These are phyloP conservation scores for Sugiyamaella floridensis DNA, from an alignment of 805 yeast species.

Conservation along the genomic window DNA sequence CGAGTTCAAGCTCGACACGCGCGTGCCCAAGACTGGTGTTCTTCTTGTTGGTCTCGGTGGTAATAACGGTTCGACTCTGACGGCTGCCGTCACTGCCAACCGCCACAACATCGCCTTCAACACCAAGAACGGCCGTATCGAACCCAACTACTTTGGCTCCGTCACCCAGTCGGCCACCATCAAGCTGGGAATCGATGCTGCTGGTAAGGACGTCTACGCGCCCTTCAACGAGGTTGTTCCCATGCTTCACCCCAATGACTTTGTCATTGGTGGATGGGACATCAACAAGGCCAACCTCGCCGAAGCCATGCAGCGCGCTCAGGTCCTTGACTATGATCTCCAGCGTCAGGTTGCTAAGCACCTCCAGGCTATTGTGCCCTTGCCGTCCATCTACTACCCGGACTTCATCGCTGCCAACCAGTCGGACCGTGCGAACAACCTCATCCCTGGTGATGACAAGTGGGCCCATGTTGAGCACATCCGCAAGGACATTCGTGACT, in stretches of 20 bases:
- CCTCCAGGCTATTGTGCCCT: constrained; percentile 57
- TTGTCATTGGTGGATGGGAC: constrained; percentile 93
- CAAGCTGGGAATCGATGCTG: constrained; percentile 76
- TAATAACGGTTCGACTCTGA: constrained; percentile 88
- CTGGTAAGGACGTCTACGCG: constrained; percentile 82
- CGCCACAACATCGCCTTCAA: constrained; percentile 69
- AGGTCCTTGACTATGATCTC: constrained; percentile 79
- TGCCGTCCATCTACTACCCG: constrained; percentile 87
- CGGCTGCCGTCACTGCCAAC: constrained; percentile 81
- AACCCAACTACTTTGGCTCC: constrained; percentile 85
- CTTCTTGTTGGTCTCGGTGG: constrained; percentile 94
- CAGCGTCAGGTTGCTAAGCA: constrained; percentile 66
- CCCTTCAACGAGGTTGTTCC: constrained; percentile 90
- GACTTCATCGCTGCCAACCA: constrained; percentile 96
- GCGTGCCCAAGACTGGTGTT: constrained; percentile 78
- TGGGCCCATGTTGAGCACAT: constrained; percentile 86
- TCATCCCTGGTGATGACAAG: constrained; percentile 64
- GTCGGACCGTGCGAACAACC: constrained; percentile 83
- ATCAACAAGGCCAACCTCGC: constrained; percentile 65
- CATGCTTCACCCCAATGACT: constrained; percentile 82
- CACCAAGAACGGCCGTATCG: constrained; percentile 69
- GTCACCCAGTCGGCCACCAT: constrained; percentile 90
- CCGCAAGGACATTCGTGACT: constrained; percentile 74
- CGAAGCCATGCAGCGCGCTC: constrained; percentile 75
- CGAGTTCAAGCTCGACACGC: constrained; percentile 78